A percentile compares a stretch with the other conserved stretches of the same genome.
Evolutionary conservation across 148 eudicot species (phyloP).

Genomic region (Fallopia convolvulus): DNA sequence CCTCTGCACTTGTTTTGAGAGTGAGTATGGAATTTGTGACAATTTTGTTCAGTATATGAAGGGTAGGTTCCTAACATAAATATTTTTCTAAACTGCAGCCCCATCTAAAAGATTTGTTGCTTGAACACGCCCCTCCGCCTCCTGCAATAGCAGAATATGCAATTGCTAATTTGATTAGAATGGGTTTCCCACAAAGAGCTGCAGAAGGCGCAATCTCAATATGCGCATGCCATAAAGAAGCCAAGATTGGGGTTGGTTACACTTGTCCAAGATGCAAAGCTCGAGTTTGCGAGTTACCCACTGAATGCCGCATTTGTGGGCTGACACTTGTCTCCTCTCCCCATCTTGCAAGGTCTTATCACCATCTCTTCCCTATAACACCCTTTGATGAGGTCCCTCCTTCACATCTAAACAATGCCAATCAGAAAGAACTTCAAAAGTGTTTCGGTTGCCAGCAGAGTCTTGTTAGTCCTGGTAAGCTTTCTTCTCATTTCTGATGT

Average conservation of each 20-base stretch:
- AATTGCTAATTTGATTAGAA: constrained; percentile 74
- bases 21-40: not conserved
- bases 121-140: constrained; percentile 97
- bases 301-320: constrained; percentile 89
- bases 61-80: not conserved
- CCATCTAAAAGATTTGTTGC: constrained; percentile 77
- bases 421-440: constrained; percentile 35
- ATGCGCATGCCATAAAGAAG: constrained; percentile 92
- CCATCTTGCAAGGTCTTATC: constrained; percentile 92
- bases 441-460: constrained; percentile 90
- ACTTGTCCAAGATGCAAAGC: constrained; percentile 98
- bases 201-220: constrained; percentile 88
- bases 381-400: constrained; percentile 75
- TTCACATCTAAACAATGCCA: constrained; percentile 26
- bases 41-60: not conserved
- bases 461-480: constrained; percentile 64
- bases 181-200: constrained; percentile 97
- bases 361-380: constrained; percentile 87
- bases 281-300: constrained; percentile 84
- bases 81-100: constrained; percentile 32
- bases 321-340: constrained; percentile 98
- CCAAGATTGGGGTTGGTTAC: constrained; percentile 89
- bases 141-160: constrained; percentile 98
- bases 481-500: not conserved
- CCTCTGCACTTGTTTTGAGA: not conserved